Evolutionary conservation across 2,329 filamentous ascomycete genomes (phyloP).

Genomic region (Aquanectria penicillioides): DNA sequence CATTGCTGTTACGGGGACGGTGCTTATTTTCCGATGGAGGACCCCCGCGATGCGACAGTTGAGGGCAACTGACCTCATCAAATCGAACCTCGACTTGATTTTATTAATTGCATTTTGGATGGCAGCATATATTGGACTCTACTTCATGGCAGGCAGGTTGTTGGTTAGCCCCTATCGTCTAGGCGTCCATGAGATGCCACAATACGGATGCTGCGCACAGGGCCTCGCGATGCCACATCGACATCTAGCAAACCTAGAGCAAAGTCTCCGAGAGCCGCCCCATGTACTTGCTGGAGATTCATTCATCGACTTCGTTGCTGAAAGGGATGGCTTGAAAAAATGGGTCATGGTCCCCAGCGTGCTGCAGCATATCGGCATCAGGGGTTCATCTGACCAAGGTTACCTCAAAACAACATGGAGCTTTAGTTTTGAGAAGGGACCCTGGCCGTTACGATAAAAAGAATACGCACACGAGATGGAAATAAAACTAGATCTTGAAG

Average conservation of each 20-base stretch:
- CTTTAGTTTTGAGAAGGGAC: conserved; percentile 43
- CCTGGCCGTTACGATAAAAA: conserved; percentile 9
- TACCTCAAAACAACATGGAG: conserved; percentile 44
- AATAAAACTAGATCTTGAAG: neutral
- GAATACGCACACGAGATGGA: neutral
- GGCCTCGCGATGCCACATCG: conserved; percentile 45
- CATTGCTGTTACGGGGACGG: conserved; percentile 4
- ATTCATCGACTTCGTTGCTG: conserved; percentile 44
- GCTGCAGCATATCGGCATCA: conserved; percentile 46
- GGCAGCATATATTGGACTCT: conserved; percentile 35
- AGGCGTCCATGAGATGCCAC: conserved; percentile 46
- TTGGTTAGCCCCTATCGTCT: conserved; percentile 33
- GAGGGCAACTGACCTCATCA: conserved; percentile 24
- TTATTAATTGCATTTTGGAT: conserved; percentile 38
- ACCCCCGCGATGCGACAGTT: conserved; percentile 15
- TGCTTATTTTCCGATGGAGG: conserved; percentile 26
- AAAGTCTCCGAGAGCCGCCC: conserved; percentile 27
- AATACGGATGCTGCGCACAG: conserved; percentile 49
- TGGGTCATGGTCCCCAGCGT: conserved; percentile 47
- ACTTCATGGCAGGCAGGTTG: conserved; percentile 43
- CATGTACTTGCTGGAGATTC: conserved; percentile 42
- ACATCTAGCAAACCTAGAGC: conserved; percentile 35
- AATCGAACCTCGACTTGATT: neutral
- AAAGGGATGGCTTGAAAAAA: conserved; percentile 37
- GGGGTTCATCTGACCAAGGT: conserved; percentile 40